phyloP scores from a whole-genome alignment of 441 rosid species.

The Raphanus hybrid region DNA sequence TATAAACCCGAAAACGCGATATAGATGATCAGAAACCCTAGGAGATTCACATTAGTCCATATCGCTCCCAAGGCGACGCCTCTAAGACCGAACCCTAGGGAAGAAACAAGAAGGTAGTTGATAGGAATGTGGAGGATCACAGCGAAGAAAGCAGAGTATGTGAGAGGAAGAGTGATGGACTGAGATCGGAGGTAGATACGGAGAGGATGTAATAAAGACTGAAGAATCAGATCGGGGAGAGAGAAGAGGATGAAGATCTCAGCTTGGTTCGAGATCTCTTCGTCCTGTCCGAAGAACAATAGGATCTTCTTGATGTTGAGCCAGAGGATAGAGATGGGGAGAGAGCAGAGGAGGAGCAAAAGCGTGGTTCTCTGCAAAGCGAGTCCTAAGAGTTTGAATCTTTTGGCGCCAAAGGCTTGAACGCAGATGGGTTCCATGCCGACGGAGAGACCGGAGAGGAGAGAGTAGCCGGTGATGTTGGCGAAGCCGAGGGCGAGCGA shows the following conservation, averaged over 20 bases:
- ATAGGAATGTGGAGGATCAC: constrained; percentile 77
- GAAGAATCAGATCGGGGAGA: constrained; percentile 79
- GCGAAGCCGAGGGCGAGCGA: constrained; percentile 89
- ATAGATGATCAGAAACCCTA: constrained; percentile 65
- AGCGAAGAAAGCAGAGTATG: constrained; percentile 68
- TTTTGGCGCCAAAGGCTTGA: constrained; percentile 92
- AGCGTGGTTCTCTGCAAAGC: constrained; percentile 75
- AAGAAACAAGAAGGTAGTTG: constrained; percentile 63
- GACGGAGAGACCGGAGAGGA: constrained; percentile 83
- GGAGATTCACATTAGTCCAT: constrained; percentile 76
- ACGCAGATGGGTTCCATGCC: constrained; percentile 98
- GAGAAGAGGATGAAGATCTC: constrained; percentile 71
- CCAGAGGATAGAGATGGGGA: constrained; percentile 74
- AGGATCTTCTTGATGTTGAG: constrained; percentile 75
- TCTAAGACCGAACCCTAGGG: constrained; percentile 72
- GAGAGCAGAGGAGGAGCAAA: constrained; percentile 64
- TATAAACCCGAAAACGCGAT: constrained; percentile 59
- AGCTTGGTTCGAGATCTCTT: constrained; percentile 68
- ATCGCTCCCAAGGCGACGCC: constrained; percentile 77
- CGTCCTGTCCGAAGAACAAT: constrained; percentile 68
- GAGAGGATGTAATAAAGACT: constrained; percentile 74
- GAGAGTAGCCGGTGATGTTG: constrained; percentile 86
- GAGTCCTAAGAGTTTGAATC: constrained; percentile 69
- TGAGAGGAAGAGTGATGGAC: constrained; percentile 79
- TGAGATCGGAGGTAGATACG: constrained; percentile 84